Base-by-base conservation (phyloP, 1,284 basidiomycete genomes). In the Phellinidium pouzarii region DNA sequence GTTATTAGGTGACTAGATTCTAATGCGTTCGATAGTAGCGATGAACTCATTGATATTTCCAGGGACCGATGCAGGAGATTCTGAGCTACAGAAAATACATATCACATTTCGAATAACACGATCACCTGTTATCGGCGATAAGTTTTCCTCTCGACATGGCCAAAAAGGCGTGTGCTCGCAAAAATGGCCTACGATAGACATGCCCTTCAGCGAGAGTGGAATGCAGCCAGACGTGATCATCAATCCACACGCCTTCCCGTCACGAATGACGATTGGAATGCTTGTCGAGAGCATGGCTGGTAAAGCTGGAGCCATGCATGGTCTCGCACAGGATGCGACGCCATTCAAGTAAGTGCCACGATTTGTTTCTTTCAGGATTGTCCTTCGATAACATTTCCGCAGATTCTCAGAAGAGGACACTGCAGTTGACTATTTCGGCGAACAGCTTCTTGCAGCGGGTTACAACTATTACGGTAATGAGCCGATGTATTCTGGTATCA, bases 181-280 rank as follows among this genome's bases (percentile, higher is more conserved):
- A 66, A 98, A 97, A 71, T 99, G 94, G 92, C 95, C 96, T 2
- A 82, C 87, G 29, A 75, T 97, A 60, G 96, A 99, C 68, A 98
- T 99, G 96, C 96, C 96, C 6, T 99, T 99, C 76, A 87, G 84
- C 59, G 96, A 99, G 73, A 95, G 91, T 59, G 96, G 96, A 11
- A 94, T 99, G 81, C 95, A 98, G 69, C 96, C 96, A 1, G 96
- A 99, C 68, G 85, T 99, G 50, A 99, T 99, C 68, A 99, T 99
- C 76, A 99, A 99, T 70, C 96, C 96, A 29, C 96, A 99, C 68
- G 96, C 96, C 19, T 99, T 99, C 78, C 96, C 96, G 1, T 92
- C 87, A 74, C 92, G 96, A 62, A 99, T 99, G 96, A 99, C 96
- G 5, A 99, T 99, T 63, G 96, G 96, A 55, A 99, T 99, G 96